These are phyloP conservation scores for Dalbergia cultrata DNA, from an alignment of 306 rosid genomes.

Conservation along the genomic window DNA sequence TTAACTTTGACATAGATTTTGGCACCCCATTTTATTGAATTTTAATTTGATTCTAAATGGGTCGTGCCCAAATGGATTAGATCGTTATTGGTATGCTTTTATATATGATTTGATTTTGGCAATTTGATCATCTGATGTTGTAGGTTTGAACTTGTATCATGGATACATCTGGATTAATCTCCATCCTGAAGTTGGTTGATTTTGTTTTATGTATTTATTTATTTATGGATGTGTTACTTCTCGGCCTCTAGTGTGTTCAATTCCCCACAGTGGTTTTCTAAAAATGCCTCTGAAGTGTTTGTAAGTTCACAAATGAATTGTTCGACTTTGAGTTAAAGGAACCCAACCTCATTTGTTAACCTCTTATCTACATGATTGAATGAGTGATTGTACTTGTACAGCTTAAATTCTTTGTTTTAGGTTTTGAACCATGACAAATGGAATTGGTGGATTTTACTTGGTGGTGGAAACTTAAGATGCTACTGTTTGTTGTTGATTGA, in stretches of 20 bases:
- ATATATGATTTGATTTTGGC: conserved; percentile 4
- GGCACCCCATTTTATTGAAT: conserved; percentile 20
- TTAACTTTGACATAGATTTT: not conserved
- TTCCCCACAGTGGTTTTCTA: not conserved
- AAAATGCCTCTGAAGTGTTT: conserved; percentile 1
- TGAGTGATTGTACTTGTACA: conserved; percentile 29
- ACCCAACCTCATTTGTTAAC: conserved; percentile 4
- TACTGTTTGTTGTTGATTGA: conserved; percentile 8
- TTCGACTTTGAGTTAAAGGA: not conserved
- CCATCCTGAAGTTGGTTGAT: not conserved
- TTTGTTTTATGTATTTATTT: not conserved
- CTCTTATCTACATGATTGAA: conserved; percentile 7
- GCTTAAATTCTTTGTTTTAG: conserved; percentile 3
- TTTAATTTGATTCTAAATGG: conserved; percentile 34
- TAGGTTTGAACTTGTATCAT: conserved; percentile 8
- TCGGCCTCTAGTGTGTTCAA: conserved; percentile 15
- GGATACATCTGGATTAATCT: conserved; percentile 30
- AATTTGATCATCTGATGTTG: conserved; percentile 11
- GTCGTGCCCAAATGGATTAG: conserved; percentile 12
- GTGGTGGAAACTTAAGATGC: conserved; percentile 24
- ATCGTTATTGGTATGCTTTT: conserved; percentile 5
- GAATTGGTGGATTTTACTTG: conserved; percentile 38
- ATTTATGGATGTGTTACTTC: not conserved
- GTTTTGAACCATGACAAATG: not conserved
- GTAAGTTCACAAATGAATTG: conserved; percentile 28